Percentiles rank a stretch among this genome's conserved stretches.
Conservation (phyloP, 129 eudicot species). For the Flaveria trinervia region DNA sequence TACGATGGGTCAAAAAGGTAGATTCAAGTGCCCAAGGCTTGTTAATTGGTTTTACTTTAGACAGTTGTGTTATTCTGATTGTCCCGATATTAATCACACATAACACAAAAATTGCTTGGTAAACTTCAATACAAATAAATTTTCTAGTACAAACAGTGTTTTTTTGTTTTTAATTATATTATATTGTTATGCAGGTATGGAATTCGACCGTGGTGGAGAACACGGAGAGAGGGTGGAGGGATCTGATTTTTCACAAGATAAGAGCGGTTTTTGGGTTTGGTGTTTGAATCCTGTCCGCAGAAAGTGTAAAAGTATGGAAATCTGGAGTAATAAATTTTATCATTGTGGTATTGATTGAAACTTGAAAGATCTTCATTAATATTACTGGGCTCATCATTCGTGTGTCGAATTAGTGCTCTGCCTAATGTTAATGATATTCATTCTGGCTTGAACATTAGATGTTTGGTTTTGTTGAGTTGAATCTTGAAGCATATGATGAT, state of each 20-base stretch:
- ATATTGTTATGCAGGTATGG: conserved; percentile 55
- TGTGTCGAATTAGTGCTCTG: conserved; percentile 21
- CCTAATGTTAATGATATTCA: not conserved
- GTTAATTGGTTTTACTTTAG: too few relatives aligned
- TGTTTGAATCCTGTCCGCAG: conserved; percentile 18
- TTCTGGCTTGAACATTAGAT: not conserved
- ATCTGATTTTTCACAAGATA: conserved; percentile 81
- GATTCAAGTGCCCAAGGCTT: not conserved
- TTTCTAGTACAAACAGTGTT: too few relatives aligned
- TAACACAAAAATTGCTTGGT: not conserved
- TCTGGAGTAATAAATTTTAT: conserved; percentile 20
- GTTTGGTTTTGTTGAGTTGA: not conserved
- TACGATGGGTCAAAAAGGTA: too few relatives aligned
- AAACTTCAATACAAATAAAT: not conserved
- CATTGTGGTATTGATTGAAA: not conserved
- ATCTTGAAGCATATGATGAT: not conserved
- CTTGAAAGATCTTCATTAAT: not conserved
- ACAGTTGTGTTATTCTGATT: not conserved
- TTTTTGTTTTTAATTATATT: not conserved
- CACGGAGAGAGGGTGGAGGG: conserved; percentile 95
- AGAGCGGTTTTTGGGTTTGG: conserved; percentile 94
- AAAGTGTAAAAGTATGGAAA: conserved; percentile 31
- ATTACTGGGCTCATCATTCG: conserved; percentile 17
- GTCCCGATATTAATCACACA: not conserved
- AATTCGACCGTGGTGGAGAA: conserved; percentile 94